Evolutionary conservation across 371 early-diverging fungal species (phyloP).

Genomic region (Mucor lusitanicus): DNA sequence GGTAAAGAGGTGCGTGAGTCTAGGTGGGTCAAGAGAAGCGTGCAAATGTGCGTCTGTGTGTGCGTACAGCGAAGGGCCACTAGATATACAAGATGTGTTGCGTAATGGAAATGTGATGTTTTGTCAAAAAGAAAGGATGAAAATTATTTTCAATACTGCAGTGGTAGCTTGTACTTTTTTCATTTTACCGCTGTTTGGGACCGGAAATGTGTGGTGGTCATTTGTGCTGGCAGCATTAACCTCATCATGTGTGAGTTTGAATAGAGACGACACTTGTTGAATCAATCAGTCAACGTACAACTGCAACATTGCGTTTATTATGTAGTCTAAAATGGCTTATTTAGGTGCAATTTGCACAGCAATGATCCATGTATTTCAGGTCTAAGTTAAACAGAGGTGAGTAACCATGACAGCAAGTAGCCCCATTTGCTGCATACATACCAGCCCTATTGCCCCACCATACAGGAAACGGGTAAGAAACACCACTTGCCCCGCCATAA

Average conservation of each 20-base stretch:
- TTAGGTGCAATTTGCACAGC: constrained; percentile 15
- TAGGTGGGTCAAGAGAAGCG: not conserved
- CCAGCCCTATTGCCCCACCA: constrained; percentile 57
- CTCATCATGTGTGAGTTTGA: too few species aligned
- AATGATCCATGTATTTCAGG: constrained; percentile 17
- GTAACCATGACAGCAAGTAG: not conserved
- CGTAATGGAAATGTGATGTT: not conserved
- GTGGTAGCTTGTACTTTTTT: too few species aligned
- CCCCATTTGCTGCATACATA: not conserved
- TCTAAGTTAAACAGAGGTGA: constrained; percentile 1
- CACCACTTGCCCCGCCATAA: constrained; percentile 51
- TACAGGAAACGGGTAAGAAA: constrained; percentile 40
- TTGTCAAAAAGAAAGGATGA: not conserved
- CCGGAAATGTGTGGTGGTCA: too few species aligned
- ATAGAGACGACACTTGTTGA: too few species aligned
- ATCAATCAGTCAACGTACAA: too few species aligned
- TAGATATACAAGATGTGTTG: not conserved
- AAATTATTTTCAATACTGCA: not conserved
- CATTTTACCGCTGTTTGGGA: too few species aligned
- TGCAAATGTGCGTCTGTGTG: not conserved
- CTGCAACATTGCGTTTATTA: not conserved
- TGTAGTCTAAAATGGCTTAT: too few species aligned
- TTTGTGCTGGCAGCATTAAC: too few species aligned
- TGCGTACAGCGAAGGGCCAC: not conserved
- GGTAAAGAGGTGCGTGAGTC: not conserved